Evolutionary conservation across 176 grass and related monocot species (phyloP).

Genomic region (Cocos nucifera): DNA sequence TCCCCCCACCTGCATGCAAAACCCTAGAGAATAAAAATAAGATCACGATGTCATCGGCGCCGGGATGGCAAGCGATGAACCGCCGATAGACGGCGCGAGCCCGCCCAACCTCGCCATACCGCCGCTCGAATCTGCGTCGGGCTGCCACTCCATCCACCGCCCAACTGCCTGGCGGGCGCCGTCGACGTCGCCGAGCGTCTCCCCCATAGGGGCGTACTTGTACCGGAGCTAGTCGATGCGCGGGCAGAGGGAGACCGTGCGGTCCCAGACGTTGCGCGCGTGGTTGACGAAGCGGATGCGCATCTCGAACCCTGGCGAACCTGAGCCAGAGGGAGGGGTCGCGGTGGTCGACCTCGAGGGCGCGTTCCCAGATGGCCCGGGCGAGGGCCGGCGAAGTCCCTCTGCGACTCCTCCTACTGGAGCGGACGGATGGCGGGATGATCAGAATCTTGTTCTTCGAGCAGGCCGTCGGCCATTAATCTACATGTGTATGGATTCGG

Average conservation of each 20-base stretch:
- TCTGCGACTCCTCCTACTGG: no score
- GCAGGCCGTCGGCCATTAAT: no score
- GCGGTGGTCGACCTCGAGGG: conserved; percentile 50
- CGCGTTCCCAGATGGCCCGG: conserved; percentile 56
- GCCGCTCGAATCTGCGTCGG: conserved; percentile 41
- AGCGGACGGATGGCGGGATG: no score
- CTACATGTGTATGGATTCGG: no score
- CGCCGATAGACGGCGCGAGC: conserved; percentile 49
- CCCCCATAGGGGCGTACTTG: conserved; percentile 88
- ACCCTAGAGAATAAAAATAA: no score
- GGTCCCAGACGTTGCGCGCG: conserved; percentile 75
- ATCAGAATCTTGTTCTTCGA: no score
- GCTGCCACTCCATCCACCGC: conserved; percentile 81
- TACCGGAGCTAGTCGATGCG: conserved; percentile 78
- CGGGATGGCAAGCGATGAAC: conserved; percentile 46
- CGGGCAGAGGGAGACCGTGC: conserved; percentile 64
- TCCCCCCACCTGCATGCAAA: no score
- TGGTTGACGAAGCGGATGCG: conserved; percentile 57
- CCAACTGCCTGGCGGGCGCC: conserved; percentile 72
- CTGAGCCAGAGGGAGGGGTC: conserved; percentile 91
- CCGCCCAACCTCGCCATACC: conserved; percentile 55
- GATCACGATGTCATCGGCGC: conserved; percentile 41
- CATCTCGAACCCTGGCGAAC: conserved; percentile 81
- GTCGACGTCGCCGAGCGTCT: conserved; percentile 46
- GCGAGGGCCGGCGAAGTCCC: no score